A percentile compares a stretch with the other conserved stretches of the same genome.
Evolutionary conservation across 2,329 filamentous ascomycete genomes (phyloP).

Genomic region (Colletotrichum sp.): DNA sequence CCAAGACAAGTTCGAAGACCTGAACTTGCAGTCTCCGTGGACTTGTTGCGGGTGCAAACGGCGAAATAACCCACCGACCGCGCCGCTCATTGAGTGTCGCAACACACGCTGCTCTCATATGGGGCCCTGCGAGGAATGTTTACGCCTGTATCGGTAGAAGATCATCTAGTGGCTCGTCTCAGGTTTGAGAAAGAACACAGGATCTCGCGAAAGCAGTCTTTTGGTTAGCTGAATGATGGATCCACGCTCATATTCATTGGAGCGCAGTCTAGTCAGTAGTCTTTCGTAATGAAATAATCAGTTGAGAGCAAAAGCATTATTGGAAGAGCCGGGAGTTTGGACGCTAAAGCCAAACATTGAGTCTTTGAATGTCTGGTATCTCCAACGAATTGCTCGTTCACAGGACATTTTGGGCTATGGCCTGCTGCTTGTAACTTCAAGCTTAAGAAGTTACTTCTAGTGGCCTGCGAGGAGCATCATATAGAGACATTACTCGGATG

Average conservation of each 20-base stretch:
- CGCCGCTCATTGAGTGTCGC: neutral
- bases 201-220: neutral
- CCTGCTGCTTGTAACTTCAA: too few relatives aligned
- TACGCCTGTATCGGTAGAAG: neutral
- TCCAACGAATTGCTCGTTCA: neutral
- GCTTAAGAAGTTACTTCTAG: too few relatives aligned
- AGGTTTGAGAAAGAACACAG: neutral
- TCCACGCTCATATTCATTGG: neutral
- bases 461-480: too few relatives aligned
- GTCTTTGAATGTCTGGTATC: neutral
- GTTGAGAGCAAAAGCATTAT: neutral
- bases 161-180: neutral
- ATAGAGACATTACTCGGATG: too few relatives aligned
- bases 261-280: neutral
- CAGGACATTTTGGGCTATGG: neutral
- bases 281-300: neutral
- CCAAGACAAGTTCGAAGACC: neutral
- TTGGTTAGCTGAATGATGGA: neutral
- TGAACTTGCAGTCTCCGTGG: neutral
- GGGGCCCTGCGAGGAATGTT: neutral
- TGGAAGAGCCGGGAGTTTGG: neutral
- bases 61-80: rapidly evolving
- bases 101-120: neutral
- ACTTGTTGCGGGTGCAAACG: neutral
- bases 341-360: neutral